Base-by-base conservation (phyloP, 768 basidiomycete species). In the Amylocystis lapponica region DNA sequence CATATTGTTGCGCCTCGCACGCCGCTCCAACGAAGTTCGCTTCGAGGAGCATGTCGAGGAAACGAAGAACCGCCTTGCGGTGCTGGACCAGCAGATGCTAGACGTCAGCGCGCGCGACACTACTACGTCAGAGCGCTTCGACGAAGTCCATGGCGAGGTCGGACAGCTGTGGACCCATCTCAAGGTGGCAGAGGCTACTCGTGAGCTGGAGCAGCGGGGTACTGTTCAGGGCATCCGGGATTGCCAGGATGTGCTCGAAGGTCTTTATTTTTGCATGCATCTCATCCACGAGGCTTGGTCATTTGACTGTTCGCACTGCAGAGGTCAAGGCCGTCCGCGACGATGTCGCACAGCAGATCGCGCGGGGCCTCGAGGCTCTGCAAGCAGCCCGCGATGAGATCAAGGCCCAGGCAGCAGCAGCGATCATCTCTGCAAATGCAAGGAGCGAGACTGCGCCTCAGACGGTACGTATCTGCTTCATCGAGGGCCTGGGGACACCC, bases 261-360 rank as follows among this genome's bases (percentile, higher is more conserved):
- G 51, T 52, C 2, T 23, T 46, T 37, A 4, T 19, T 32, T 26
- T 9, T 21, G 19, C 27, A 13, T 20, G 4, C 14, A 30, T 27
- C 17, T 14, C 25, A n/a, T 32, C 19, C 8, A 23, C 22, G n/a
- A n/a, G n/a, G n/a, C n/a, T n/a, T 31, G 32, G n/a, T 45, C 11
- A 13, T 9, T 17, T 38, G n/a, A 23, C 25, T 41, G 20, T 12
- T 17, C 13, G 3, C 20, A 21, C 8, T 22, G 25, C 48, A 78
- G 76, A 77, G 48, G 70, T 77, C 69, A 68, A 62, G 40, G 46
- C 43, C 6, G 57, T 78, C 31, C 68, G 66, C 2, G 66, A 71
- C 21, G 11, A 33, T 7, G 19, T 13, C 13, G 32, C 43, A 27
- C 5, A 22, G 39, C 70, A 76, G 44, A 70, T 80, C 59, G 63